These are phyloP conservation scores for Monosporozyma aquatica DNA, from an alignment of 805 yeast species.

Conservation along the genomic window DNA sequence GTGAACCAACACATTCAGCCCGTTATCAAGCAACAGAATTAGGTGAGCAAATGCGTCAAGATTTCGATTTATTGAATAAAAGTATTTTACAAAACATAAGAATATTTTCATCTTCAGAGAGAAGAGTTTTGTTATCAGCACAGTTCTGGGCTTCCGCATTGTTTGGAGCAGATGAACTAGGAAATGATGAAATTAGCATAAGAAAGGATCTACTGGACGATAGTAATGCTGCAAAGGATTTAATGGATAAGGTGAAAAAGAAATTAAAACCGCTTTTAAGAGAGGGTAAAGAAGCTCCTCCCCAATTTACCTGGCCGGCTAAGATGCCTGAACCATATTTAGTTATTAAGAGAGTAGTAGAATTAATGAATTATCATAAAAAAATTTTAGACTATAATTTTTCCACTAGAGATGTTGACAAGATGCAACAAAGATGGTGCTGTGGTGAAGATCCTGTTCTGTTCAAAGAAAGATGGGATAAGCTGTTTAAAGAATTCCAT, in stretches of 20 bases:
- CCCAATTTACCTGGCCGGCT: slow-evolving; percentile 97
- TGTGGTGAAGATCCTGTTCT: slow-evolving; percentile 89
- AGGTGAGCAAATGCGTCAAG: slow-evolving; percentile 93
- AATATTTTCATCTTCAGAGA: slow-evolving; percentile 84
- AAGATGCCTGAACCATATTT: slow-evolving; percentile 96
- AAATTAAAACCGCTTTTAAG: slow-evolving; percentile 87
- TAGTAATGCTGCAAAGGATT: slow-evolving; percentile 93
- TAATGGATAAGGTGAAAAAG: slow-evolving; percentile 96
- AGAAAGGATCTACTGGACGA: slow-evolving; percentile 91
- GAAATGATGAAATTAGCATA: slow-evolving; percentile 70
- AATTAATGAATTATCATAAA: slow-evolving; percentile 86
- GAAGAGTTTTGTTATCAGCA: slow-evolving; percentile 91
- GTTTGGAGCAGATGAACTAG: slow-evolving; percentile 60
- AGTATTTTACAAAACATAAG: slow-evolving; percentile 77
- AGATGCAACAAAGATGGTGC: slow-evolving; percentile 82
- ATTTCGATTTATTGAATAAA: slow-evolving; percentile 74
- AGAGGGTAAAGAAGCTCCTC: slow-evolving; percentile 94
- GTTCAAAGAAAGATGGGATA: slow-evolving; percentile 96
- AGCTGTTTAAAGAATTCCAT: slow-evolving; percentile 82
- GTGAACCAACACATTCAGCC: slow-evolving; percentile 98
- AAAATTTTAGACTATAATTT: slow-evolving; percentile 77
- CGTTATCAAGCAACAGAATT: slow-evolving; percentile 87
- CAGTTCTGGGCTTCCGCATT: slow-evolving; percentile 74
- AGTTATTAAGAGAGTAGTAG: slow-evolving; percentile 89
- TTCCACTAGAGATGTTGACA: slow-evolving; percentile 50